Conservation (phyloP, 768 basidiomycete species). For the Lactarius pseudohatsudake region DNA sequence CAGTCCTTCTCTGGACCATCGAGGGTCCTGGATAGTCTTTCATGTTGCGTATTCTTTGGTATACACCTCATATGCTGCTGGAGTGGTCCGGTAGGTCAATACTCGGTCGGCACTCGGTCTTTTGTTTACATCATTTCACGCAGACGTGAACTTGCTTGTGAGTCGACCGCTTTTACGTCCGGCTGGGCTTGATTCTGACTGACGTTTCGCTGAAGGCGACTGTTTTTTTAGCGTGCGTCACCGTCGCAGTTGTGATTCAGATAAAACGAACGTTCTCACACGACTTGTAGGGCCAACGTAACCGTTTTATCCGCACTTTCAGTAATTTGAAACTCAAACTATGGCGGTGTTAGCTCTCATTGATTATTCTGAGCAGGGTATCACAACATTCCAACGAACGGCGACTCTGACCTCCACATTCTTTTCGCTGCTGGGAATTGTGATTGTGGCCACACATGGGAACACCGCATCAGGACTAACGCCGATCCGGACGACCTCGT, state of each 20-base stretch:
- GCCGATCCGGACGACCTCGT: constrained; percentile 19
- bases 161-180: background rate
- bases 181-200: constrained; percentile 1
- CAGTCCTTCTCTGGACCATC: too few species aligned
- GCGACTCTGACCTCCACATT: constrained; percentile 1
- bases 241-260: background rate
- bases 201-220: constrained; percentile 12
- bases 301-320: constrained; percentile 4
- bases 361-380: background rate
- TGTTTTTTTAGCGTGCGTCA: constrained; percentile 18
- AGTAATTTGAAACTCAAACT: background rate
- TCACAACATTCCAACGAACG: constrained; percentile 16
- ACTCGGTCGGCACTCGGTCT: background rate
- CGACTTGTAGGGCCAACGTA: constrained; percentile 12
- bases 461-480: constrained; percentile 10
- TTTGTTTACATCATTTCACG: background rate
- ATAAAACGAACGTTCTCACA: background rate
- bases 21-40: too few species aligned
- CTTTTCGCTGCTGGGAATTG: constrained; percentile 12
- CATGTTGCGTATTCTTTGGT: too few species aligned
- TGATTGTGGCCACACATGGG: constrained; percentile 10
- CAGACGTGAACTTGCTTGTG: constrained; percentile 20
- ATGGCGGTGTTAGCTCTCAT: background rate
- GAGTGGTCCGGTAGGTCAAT: constrained; percentile 16
- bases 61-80: background rate